phyloP scores from a whole-genome alignment of 2,329 filamentous ascomycete genomes.

The Colletotrichum trifolii region DNA sequence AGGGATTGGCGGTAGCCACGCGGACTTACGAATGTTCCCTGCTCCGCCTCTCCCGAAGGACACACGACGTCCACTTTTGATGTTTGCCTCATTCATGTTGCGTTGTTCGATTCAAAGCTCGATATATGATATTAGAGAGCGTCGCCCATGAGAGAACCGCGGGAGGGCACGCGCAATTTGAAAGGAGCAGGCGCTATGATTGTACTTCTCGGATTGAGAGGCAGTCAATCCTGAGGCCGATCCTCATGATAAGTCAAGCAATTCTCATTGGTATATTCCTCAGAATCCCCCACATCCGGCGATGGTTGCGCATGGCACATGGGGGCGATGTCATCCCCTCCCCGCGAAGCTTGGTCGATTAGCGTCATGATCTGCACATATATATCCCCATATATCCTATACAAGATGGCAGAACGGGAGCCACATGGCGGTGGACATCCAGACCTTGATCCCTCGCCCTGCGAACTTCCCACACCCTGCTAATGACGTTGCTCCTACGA shows the following conservation, averaged over 20 bases:
- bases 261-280: too few species aligned
- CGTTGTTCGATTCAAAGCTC: background rate
- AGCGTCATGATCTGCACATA: conserved; percentile 14
- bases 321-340: background rate
- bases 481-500: background rate
- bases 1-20: background rate
- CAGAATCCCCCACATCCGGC: background rate
- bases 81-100: conserved; percentile 19
- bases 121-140: too few species aligned
- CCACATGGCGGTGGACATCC: background rate
- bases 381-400: background rate
- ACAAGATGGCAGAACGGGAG: conserved; percentile 6
- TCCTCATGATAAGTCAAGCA: too few species aligned
- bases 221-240: too few species aligned
- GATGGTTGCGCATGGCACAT: background rate
- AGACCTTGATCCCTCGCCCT: too few species aligned
- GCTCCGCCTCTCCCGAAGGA: conserved; percentile 23
- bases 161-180: too few species aligned
- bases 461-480: too few species aligned
- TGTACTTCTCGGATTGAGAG: too few species aligned
- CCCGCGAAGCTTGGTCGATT: conserved; percentile 11
- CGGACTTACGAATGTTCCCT: conserved; percentile 25
- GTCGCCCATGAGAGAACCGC: too few species aligned
- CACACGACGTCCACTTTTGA: conserved; percentile 14
- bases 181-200: too few species aligned